Evolutionary conservation across 345 rosid species (phyloP), one percentile per base, ranked within the genome.

Genomic region (Streptanthus diversifolius): DNA sequence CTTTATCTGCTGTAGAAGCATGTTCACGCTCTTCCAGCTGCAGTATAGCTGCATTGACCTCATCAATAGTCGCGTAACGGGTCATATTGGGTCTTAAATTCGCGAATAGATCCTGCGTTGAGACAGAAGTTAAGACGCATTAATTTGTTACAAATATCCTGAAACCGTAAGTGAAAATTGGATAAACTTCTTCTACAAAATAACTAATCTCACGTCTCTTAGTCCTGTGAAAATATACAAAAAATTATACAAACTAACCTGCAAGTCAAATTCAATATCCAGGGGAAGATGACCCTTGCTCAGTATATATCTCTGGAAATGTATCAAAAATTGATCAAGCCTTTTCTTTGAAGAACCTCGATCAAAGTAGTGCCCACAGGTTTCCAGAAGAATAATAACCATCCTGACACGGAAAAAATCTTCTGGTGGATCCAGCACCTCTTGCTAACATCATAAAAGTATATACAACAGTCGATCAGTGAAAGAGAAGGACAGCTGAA

Each of bases 351-450:
- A 95, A 68, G 98, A 90, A 36, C 99, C 99, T 66, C 98, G 87
- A 80, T 85, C 95, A 82, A 95, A 95, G 84, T 90, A 95, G 81
- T 87, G 98, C 62, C 99, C 98, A 69, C 98, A 95, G 27, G 99
- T 92, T 83, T 92, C 96, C 45, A 92, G 89, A 75, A 95, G 98
- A 71, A 82, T 90, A 71, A 88, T 78, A 66, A 92, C 89, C 99
- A 95, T 86, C 82, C 98, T 90, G 74, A 92, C 80, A 49, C 97
- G 92, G 82, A 95, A 95, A 84, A 90, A 92, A 80, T 95, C 99
- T 79, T 92, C 98, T 10, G 91, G 95, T 68, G 97, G 99, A 80
- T 92, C 99, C 73, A 95, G 79, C 48, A 77, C 81, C 73, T 92
- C 96, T 86, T 85, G 90, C 99, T 95, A 73, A 71, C 47, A 79